Evolutionary conservation across 371 early-diverging fungal genomes (phyloP).

Genomic region (Mortierella sp.): DNA sequence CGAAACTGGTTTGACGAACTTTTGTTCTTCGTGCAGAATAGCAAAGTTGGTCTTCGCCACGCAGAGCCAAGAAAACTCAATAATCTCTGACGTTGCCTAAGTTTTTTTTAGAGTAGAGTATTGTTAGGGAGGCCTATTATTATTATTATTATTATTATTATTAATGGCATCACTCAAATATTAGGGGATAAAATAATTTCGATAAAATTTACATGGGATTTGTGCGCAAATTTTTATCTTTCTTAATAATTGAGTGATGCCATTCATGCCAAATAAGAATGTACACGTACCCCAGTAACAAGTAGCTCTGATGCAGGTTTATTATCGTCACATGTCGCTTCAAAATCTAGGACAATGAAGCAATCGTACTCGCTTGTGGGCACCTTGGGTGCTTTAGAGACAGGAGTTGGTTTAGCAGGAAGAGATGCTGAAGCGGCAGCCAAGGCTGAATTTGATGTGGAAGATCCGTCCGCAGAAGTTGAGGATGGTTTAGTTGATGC

Average conservation of each 20-base stretch:
- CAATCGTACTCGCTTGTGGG: conserved; percentile 62
- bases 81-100: conserved; percentile 67
- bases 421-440: conserved; percentile 20
- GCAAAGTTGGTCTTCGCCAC: conserved; percentile 54
- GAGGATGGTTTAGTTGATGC: conserved; percentile 16
- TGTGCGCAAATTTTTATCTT: too few species aligned
- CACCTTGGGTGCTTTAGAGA: conserved; percentile 46
- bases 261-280: not conserved
- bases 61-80: conserved; percentile 67
- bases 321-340: conserved; percentile 82
- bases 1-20: conserved; percentile 74
- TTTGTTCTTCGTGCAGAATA: conserved; percentile 71
- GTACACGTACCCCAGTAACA: conserved; percentile 66
- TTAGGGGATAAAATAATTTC: too few species aligned
- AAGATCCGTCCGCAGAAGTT: conserved; percentile 10
- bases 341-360: conserved; percentile 76
- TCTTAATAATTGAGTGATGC: too few species aligned
- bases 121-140: not conserved
- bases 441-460: conserved; percentile 17
- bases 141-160: not conserved
- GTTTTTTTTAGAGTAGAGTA: not conserved
- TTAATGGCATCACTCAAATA: too few species aligned
- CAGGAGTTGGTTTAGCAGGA: conserved; percentile 29
- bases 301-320: conserved; percentile 70
- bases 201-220: too few species aligned